Conservation (phyloP, 371 early-diverging fungal genomes). For the Vairimorpha apis region DNA sequence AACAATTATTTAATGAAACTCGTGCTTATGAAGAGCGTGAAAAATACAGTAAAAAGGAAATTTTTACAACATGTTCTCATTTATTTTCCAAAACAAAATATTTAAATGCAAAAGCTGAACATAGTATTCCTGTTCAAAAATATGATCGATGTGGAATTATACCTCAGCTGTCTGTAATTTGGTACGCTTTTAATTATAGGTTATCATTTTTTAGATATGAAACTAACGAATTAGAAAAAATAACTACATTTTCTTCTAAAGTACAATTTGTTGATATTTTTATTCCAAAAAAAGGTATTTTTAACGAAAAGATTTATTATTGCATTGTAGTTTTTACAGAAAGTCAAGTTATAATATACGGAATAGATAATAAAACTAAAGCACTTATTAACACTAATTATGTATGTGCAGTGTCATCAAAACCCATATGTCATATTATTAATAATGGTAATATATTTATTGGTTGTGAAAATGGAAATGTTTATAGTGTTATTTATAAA, state of each 20-base stretch:
- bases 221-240: constrained; percentile 24
- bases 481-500: constrained; percentile 48
- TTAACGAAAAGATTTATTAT: constrained; percentile 37
- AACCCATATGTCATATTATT: constrained; percentile 14
- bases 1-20: constrained; percentile 46
- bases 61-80: constrained; percentile 29
- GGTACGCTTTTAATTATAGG: constrained; percentile 31
- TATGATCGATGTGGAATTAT: constrained; percentile 42
- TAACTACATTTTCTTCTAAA: constrained; percentile 18
- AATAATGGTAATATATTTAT: constrained; percentile 37
- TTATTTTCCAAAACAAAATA: constrained; percentile 43
- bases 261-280: constrained; percentile 33
- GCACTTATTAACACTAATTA: constrained; percentile 45
- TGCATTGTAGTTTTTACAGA: constrained; percentile 49
- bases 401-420: constrained; percentile 8
- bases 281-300: constrained; percentile 41
- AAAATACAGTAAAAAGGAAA: constrained; percentile 12
- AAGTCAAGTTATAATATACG: constrained; percentile 50
- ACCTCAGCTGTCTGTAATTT: constrained; percentile 38
- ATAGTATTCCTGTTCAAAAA: constrained; percentile 19
- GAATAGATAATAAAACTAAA: constrained; percentile 38
- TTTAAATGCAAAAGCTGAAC: constrained; percentile 34
- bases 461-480: constrained; percentile 50
- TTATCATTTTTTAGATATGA: constrained; percentile 46
- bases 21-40: constrained; percentile 24